Base-by-base conservation (phyloP, 2,329 filamentous ascomycete genomes). In the Fusarium anguioides region DNA sequence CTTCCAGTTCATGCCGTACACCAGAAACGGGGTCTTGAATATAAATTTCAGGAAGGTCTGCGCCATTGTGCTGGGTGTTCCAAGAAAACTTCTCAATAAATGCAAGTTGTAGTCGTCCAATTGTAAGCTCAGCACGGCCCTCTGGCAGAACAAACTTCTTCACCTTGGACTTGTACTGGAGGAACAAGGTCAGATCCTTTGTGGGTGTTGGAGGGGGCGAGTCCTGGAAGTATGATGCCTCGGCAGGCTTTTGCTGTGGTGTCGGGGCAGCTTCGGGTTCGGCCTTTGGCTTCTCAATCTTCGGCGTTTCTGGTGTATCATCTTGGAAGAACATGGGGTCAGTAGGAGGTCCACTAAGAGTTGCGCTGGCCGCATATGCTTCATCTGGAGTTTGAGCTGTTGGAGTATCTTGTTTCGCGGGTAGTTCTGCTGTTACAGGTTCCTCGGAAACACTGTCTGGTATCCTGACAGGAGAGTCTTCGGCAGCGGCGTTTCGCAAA, bases 31-130 rank as follows among this genome's bases (percentile, higher is more conserved):
- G 91, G 76, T 99, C 96, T 77, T 99, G 96, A 17, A 99, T 96
- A 77, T 99, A 97, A 17, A 99, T 98, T 72, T 99, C 96, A 0
- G 96, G 96, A 42, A 99, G 81, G 75, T 99, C 96, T 15, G 89
- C 88, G 9, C 96, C 96, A 73, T 97, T 96, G 62, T 93, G 91
- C 72, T 98, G 94, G 1, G 95, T 97, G 72, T 97, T 98, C 94
- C 96, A 99, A 0, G 95, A 96, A 75, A 99, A 99, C 76, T 97
- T 99, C 71, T 99, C 96, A 71, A 99, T 99, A 72, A 99, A 99
- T 1, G 96, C 95, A 26, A 99, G 85, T 77, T 99, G 95, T 58
- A 99, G 80, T 23, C 94, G 88, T 2, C 94, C 94, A 60, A 97
- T 90, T 4, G 93, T 95, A 12, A 99, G 84, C 64, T 95, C 93